Conservation (phyloP, 495 filamentous ascomycete species). For the Evansstolkia leycettana region DNA sequence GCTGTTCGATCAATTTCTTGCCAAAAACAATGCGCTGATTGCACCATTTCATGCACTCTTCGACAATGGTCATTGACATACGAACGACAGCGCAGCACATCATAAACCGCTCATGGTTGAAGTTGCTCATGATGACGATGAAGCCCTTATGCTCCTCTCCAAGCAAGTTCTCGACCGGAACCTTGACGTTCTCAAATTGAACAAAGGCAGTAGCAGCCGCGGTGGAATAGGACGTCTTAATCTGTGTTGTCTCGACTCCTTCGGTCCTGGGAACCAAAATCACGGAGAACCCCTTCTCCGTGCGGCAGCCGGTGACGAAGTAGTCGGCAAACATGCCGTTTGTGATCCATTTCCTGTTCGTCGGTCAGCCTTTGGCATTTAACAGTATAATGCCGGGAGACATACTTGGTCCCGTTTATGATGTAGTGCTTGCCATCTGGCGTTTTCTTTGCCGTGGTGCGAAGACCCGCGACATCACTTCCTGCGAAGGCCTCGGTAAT, state of each 20-base stretch:
- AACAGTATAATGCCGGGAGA: not conserved
- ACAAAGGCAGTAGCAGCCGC: slow-evolving; percentile 70
- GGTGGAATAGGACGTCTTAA: slow-evolving; percentile 80
- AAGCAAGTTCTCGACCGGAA: slow-evolving; percentile 66
- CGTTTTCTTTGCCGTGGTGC: slow-evolving; percentile 72
- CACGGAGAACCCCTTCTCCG: slow-evolving; percentile 71
- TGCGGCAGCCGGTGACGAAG: slow-evolving; percentile 73
- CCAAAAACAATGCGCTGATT: slow-evolving; percentile 81
- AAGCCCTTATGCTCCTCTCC: slow-evolving; percentile 83
- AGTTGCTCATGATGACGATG: slow-evolving; percentile 77
- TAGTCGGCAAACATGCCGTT: slow-evolving; percentile 79
- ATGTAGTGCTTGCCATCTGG: slow-evolving; percentile 76
- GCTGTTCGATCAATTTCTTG: slow-evolving; percentile 71
- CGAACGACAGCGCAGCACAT: slow-evolving; percentile 56
- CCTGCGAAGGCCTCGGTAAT: slow-evolving; percentile 88
- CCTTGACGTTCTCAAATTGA: slow-evolving; percentile 79
- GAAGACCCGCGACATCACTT: slow-evolving; percentile 71
- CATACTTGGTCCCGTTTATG: slow-evolving; percentile 68
- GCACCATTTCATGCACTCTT: slow-evolving; percentile 82
- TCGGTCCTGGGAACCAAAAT: slow-evolving; percentile 63
- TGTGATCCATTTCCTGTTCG: slow-evolving; percentile 68
- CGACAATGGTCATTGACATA: slow-evolving; percentile 54
- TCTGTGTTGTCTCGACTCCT: slow-evolving; percentile 58
- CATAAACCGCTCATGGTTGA: slow-evolving; percentile 72
- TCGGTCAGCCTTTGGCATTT: not conserved